Evolutionary conservation across 345 rosid genomes (phyloP).

Genomic region (Dimocarpus longan): DNA sequence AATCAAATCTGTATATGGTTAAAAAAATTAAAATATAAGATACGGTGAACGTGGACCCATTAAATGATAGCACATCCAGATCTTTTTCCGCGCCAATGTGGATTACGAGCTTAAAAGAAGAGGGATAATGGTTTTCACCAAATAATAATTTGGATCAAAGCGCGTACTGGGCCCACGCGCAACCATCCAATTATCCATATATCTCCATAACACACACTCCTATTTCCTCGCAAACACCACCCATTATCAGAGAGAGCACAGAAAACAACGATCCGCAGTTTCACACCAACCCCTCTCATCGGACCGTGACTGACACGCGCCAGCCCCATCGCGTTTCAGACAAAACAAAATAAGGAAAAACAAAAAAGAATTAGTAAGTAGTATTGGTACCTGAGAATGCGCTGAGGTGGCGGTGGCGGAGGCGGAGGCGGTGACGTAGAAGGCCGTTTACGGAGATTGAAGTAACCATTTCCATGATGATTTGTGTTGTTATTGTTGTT

Average conservation of each 20-base stretch:
- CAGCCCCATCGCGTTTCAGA: not conserved
- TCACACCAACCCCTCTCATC: not conserved
- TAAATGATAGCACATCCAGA: not conserved
- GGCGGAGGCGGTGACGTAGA: slow-evolving; percentile 40
- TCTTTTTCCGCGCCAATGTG: slow-evolving; percentile 19
- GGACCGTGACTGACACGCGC: not conserved
- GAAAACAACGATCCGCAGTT: not conserved
- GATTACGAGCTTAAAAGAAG: slow-evolving; percentile 6
- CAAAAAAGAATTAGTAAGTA: not conserved
- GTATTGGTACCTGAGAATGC: slow-evolving; percentile 57
- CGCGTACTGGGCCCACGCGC: slow-evolving; percentile 20
- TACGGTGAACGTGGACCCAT: not conserved
- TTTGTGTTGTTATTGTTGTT: slow-evolving; percentile 13
- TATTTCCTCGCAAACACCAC: not conserved
- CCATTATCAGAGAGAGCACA: not conserved
- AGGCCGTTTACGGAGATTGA: slow-evolving; percentile 61
- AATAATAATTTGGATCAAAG: slow-evolving; percentile 2
- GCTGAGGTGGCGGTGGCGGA: slow-evolving; percentile 48
- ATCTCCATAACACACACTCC: not conserved
- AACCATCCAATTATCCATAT: not conserved
- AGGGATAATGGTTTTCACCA: not conserved
- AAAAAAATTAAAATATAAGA: not conserved
- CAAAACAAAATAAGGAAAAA: not conserved
- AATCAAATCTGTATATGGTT: not conserved
- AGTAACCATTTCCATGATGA: slow-evolving; percentile 34